These are phyloP conservation scores for Rickenella mellea DNA, from an alignment of 768 basidiomycete genomes.

Conservation along the genomic window DNA sequence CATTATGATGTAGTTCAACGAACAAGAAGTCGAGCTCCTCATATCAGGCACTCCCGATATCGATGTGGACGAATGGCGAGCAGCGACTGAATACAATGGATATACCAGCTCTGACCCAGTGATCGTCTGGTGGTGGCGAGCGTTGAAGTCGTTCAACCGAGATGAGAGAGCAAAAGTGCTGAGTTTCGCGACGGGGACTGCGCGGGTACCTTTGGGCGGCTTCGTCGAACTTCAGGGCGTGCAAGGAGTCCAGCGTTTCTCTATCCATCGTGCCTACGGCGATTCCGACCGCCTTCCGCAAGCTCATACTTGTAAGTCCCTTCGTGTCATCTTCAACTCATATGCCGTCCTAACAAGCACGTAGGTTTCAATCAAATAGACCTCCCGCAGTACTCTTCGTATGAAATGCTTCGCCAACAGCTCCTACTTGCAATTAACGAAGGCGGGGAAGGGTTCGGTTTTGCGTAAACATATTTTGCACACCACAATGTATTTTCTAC, in stretches of 20 bases:
- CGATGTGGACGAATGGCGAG: conserved; percentile 95
- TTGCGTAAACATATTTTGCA: conserved; percentile 39
- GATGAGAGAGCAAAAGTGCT: conserved; percentile 95
- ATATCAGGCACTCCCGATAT: conserved; percentile 98
- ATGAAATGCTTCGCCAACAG: conserved; percentile 92
- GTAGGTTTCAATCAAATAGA: conserved; percentile 92
- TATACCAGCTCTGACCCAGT: conserved; percentile 87
- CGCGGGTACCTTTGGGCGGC: conserved; percentile 87
- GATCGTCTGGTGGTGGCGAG: conserved; percentile 99
- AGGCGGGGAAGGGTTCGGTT: conserved; percentile 93
- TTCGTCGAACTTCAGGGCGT: conserved; percentile 94
- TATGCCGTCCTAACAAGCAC: conserved; percentile 7
- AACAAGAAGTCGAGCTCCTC: conserved; percentile 86
- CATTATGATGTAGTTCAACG: conserved; percentile 67
- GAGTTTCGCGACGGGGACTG: conserved; percentile 92
- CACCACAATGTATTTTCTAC: too few species aligned
- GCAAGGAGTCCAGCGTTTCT: conserved; percentile 90
- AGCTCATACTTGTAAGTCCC: conserved; percentile 74
- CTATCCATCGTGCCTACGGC: conserved; percentile 90
- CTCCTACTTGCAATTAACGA: conserved; percentile 89
- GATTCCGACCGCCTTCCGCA: conserved; percentile 78
- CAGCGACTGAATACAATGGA: conserved; percentile 85
- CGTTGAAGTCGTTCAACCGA: conserved; percentile 92
- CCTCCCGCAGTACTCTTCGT: conserved; percentile 88
- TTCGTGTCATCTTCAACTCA: conserved; percentile 7